A percentile compares a stretch with the other conserved stretches of the same genome.
These are phyloP conservation scores for Fusarium sp. DNA, from an alignment of 2,329 filamentous ascomycete genomes.

Conservation along the genomic window DNA sequence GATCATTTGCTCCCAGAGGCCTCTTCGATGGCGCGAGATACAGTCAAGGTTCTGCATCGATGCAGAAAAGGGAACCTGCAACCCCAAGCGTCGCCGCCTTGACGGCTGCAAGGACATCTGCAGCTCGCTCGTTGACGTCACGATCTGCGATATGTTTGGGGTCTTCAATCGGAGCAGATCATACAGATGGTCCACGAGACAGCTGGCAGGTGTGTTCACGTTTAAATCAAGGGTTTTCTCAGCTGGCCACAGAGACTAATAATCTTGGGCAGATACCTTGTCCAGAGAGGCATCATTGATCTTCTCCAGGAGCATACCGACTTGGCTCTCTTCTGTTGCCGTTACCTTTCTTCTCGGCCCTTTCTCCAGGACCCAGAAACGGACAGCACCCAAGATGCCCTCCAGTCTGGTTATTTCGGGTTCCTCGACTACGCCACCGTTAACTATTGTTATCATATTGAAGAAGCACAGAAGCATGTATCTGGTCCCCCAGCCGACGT, in stretches of 20 bases:
- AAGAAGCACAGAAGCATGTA: not conserved
- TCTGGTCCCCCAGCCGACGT: not conserved
- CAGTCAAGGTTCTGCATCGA: slow-evolving; percentile 22
- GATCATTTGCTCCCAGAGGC: slow-evolving; percentile 4
- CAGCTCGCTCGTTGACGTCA: slow-evolving; percentile 12
- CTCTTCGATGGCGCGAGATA: slow-evolving; percentile 19
- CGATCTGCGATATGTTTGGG: not conserved
- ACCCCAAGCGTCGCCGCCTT: not conserved
- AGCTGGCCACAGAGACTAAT: not conserved
- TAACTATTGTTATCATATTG: not conserved
- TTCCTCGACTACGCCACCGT: not conserved
- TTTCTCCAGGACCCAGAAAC: accelerated
- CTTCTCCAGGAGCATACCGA: not conserved
- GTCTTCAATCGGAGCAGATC: not conserved
- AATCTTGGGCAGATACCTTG: slow-evolving; percentile 7
- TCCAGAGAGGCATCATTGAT: not conserved
- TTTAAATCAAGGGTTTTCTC: not conserved
- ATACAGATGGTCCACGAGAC: slow-evolving; percentile 22
- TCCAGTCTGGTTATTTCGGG: not conserved
- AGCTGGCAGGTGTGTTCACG: not conserved
- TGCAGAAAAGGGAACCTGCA: not conserved
- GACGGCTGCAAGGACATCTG: slow-evolving; percentile 18
- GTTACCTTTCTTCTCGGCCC: slow-evolving; percentile 16
- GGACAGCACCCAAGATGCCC: accelerated
- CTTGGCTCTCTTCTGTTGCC: slow-evolving; percentile 3